A percentile compares a stretch with the other conserved stretches of the same genome.
Evolutionary conservation across 345 rosid genomes (phyloP).

Genomic region (Ceriops zippeliana): DNA sequence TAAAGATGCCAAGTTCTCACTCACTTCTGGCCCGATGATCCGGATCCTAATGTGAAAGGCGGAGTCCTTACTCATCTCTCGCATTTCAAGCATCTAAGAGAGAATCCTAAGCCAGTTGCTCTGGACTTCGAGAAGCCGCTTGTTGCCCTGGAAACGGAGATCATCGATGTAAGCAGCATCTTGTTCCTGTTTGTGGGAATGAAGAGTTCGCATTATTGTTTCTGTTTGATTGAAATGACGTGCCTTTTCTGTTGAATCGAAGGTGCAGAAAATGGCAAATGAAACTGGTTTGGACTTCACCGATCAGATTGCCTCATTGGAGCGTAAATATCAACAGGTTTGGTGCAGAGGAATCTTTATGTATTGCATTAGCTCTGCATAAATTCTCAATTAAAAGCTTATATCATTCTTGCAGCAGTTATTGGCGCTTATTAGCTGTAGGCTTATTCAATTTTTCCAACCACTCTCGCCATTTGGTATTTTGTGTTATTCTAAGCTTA

Average conservation of each 20-base stretch:
- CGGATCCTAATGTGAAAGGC: slow-evolving; percentile 90
- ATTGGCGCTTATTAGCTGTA: too few relatives aligned
- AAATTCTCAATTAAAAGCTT: too few relatives aligned
- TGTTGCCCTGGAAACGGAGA: slow-evolving; percentile 73
- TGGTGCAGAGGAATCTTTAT: neutral
- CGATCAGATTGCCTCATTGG: slow-evolving; percentile 73
- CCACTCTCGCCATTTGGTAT: too few relatives aligned
- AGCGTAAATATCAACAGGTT: slow-evolving; percentile 84
- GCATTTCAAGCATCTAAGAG: slow-evolving; percentile 67
- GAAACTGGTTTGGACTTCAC: slow-evolving; percentile 87
- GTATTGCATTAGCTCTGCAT: too few relatives aligned
- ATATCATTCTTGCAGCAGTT: too few relatives aligned
- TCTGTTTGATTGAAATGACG: neutral
- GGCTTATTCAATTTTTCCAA: too few relatives aligned
- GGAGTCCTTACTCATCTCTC: slow-evolving; percentile 79
- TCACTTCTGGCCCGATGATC: slow-evolving; percentile 67
- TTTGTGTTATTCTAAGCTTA: neutral
- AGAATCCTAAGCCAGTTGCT: slow-evolving; percentile 69
- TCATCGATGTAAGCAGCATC: slow-evolving; percentile 51
- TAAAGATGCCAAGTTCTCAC: neutral
- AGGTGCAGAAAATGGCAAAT: slow-evolving; percentile 92
- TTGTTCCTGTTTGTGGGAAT: neutral
- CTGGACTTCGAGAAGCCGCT: slow-evolving; percentile 92
- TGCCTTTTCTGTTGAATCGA: slow-evolving; percentile 24
- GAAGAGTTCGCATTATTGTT: neutral